Base-by-base conservation (phyloP, 768 basidiomycete species). In the Rhizopogon vulgaris region DNA sequence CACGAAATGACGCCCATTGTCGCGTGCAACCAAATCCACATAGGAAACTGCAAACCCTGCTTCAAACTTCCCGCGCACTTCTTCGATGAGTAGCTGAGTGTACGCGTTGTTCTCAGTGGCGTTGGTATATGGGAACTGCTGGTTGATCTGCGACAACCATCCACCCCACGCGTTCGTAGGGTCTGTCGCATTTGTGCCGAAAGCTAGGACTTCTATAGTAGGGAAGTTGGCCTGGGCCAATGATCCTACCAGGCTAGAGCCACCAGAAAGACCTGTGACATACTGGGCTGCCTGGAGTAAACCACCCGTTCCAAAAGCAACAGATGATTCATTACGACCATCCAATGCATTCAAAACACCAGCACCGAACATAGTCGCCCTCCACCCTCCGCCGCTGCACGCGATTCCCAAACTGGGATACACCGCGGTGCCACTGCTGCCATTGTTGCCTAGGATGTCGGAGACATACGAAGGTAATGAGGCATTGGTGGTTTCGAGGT, bases 381-480 rank as follows among this genome's bases (percentile, higher is more conserved):
- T 58, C 39, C 71, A 70, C 8, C 73, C 73, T n/a, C 75, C 75
- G 24, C 75, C 75, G 12, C 65, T 67, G 14, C 70, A 57, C 3
- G 75, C 73, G 30, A 71, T 65, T 8, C 60, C 69, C 11, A 52
- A 38, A 22, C 22, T 52, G 18, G 52, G 52, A 39, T 52, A 52
- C 15, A 43, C 34, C 22, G 40, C 42, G 10, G 22, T 38, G 14
- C 17, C 38, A 18, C 24, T 48, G 17, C 43, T 41, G n/a, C n/a
- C n/a, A 5, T 18, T 38, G 24, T 43, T 55, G 30, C 52, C 34
- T 28, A 69, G 58, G 38, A 70, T 65, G n/a, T 49, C 36, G n/a
- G 56, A 53, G 17, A 67, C 61, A 52, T 71, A 70, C 8, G 38
- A n/a, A 1, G 69, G 68, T 9, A 68, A 55, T 3, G 46, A 14